Evolutionary conservation across 2,329 filamentous ascomycete species (phyloP), one percentile per base, ranked within the genome.

Genomic region (Pseudogymnoascus sp.): DNA sequence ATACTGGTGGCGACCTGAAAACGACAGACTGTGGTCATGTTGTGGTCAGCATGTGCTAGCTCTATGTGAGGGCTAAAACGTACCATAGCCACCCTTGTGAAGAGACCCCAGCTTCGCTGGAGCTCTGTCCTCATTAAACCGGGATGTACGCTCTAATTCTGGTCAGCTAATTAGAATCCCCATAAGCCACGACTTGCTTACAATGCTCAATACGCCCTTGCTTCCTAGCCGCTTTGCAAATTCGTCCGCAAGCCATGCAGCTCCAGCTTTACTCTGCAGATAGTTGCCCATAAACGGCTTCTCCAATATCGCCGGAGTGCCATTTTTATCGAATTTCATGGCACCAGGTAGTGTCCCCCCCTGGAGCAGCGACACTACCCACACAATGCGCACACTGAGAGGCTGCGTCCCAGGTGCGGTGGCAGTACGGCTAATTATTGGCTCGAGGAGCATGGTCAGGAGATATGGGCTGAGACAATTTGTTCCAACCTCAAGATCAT

Each of bases 91-190:
- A 62, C 21, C 6, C 58, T 37, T 6, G 59, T 52, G 2, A 65
- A 27, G 13, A 60, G 10, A 18, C 64, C 27, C 60, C 64, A 62
- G 59, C 75, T 67, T 31, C 74, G 65, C 52, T 73, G 69, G 12
- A 77, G 64, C 27, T 74, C 72, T 6, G 75, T 77, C 40, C 63
- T 68, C 65, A 78, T 71, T 36, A 77, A 74, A 0, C 77, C 77
- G 0, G 77, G 77, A 65, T 79, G 77, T 31, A 76, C 64, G 21
- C 64, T 62, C 66, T 69, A 29, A 4, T n/a, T 31, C 58, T 8
- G 42, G 60, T 64, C 63, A 64, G 61, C 63, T 18, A 31, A 18
- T 55, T 18, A 29, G 29, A 18, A 12, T 12, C 18, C 9, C 18
- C 37, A 12, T 59, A 39, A 37, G 52, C 59, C 62, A 64, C 39